Percentiles rank a stretch among this genome's conserved stretches.
Evolutionary conservation across 106 monocot species (phyloP).

Genomic region (Dendrobium chrysotoxum): DNA sequence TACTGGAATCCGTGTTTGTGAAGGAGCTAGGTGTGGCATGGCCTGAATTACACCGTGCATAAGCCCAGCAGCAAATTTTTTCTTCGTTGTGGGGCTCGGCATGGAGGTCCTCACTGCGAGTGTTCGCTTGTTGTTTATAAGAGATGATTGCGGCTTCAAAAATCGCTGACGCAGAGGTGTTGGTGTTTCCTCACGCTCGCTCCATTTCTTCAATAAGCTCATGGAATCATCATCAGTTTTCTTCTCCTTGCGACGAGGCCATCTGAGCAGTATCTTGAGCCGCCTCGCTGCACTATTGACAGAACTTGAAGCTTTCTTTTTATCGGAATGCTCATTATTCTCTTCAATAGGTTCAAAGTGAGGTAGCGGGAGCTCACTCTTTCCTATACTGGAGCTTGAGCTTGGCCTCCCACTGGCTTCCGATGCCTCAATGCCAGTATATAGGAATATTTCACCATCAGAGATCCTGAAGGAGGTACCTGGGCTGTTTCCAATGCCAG

Average conservation of each 20-base stretch:
- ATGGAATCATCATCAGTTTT: constrained; percentile 38
- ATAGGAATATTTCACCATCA: constrained; percentile 78
- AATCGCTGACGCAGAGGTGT: constrained; percentile 56
- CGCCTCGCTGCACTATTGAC: constrained; percentile 40
- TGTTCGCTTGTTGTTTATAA: constrained; percentile 56
- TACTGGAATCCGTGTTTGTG: constrained; percentile 13
- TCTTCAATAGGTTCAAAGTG: constrained; percentile 10
- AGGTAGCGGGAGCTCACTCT: constrained; percentile 12
- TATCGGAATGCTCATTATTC: constrained; percentile 7
- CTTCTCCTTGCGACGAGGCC: constrained; percentile 46
- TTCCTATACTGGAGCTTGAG: constrained; percentile 44
- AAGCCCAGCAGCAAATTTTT: constrained; percentile 52
- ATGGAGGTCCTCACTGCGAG: constrained; percentile 39
- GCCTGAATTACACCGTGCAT: constrained; percentile 72
- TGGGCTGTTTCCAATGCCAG: constrained; percentile 45
- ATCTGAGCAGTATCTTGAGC: constrained; percentile 40
- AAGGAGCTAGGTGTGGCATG: constrained; percentile 51
- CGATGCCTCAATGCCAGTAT: constrained; percentile 32
- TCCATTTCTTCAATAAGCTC: constrained; percentile 38
- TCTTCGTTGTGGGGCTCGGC: constrained; percentile 60
- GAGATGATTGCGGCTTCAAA: constrained; percentile 26
- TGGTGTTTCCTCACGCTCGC: constrained; percentile 32
- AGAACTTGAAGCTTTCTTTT: constrained; percentile 32
- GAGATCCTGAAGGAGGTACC: constrained; percentile 63
- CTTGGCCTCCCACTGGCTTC: constrained; percentile 38